A percentile compares a stretch with the other conserved stretches of the same genome.
Conservation (phyloP, 1,139 yeast species). For the Geotrichum histeridarum region DNA sequence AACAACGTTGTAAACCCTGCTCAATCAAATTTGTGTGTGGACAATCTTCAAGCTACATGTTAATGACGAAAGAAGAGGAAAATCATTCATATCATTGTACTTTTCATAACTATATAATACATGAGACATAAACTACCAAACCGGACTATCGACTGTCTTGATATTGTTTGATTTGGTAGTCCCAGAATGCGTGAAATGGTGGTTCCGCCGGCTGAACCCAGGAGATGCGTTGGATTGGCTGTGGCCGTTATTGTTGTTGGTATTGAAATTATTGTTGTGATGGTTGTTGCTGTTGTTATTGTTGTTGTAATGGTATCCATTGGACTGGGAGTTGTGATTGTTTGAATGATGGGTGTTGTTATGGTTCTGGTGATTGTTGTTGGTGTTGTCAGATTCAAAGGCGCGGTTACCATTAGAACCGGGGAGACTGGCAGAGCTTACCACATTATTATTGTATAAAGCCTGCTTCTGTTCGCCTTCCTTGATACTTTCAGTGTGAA, state of each 20-base stretch:
- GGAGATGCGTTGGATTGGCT: background rate
- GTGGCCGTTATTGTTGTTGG: constrained; percentile 1
- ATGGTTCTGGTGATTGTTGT: background rate
- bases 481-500: constrained; percentile 34
- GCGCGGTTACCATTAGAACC: background rate
- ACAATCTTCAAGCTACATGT: too few species aligned
- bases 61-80: too few species aligned
- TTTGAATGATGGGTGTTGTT: background rate
- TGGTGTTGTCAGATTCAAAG: background rate
- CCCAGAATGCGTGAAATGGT: background rate
- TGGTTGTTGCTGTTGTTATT: background rate
- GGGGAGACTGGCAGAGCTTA: background rate
- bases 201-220: constrained; percentile 1
- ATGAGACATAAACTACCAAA: background rate
- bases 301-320: background rate
- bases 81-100: too few species aligned
- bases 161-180: background rate
- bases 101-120: background rate
- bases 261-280: background rate
- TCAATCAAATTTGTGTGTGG: too few species aligned
- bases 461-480: constrained; percentile 24
- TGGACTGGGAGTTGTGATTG: background rate
- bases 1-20: too few species aligned
- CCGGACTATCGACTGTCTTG: background rate
- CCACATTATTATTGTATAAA: constrained; percentile 12